Base-by-base conservation (phyloP, 495 filamentous ascomycete species). In the Lepidopterella palustris region DNA sequence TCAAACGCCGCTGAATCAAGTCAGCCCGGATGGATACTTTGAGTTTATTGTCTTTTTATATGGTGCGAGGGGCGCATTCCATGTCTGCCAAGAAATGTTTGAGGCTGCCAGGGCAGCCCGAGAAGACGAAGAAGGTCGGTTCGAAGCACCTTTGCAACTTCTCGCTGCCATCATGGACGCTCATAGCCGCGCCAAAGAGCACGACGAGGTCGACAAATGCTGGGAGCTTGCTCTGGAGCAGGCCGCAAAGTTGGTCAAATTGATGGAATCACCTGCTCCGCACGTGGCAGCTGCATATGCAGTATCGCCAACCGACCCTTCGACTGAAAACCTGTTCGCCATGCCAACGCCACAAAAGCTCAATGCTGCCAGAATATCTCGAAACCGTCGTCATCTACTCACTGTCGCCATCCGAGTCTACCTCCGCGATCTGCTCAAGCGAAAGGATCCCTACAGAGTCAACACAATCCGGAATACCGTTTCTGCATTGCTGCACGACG, bases 161-260 rank as follows among this genome's bases (percentile, higher is more conserved):
- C 71, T 92, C 11, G 77, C 78, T 53, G 78, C 83, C 8, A 70
- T 90, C 25, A 91, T 93, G 86, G 68, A 76, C 2, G 73, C 80
- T 4, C 77, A 87, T 66, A 70, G 81, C 23, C 72, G 77, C 31
- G 80, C 81, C 21, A 66, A 73, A 8, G 75, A 86, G 29, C 78
- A 79, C 58, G 73, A 80, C 24, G 78, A 80, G 45, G 82, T 91
- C 25, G 79, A 80, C 50, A 68, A 80, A 57, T 86, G 78, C 39
- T 95, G 89, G 89, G 58, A 80, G 3, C 70, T 87, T 25, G 77
- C 82, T 5, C 72, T 85, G 27, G 62, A 74, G 25, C 75, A 78
- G 58, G 80, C 83, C 3, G 75, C 75, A 31, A 70, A 72, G 31
- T 66, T 80, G 51, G 79, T 72, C 10, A 74, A 68, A 59, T 8